These are phyloP conservation scores for Ogataea corticis DNA, from an alignment of 805 yeast genomes.

Conservation along the genomic window DNA sequence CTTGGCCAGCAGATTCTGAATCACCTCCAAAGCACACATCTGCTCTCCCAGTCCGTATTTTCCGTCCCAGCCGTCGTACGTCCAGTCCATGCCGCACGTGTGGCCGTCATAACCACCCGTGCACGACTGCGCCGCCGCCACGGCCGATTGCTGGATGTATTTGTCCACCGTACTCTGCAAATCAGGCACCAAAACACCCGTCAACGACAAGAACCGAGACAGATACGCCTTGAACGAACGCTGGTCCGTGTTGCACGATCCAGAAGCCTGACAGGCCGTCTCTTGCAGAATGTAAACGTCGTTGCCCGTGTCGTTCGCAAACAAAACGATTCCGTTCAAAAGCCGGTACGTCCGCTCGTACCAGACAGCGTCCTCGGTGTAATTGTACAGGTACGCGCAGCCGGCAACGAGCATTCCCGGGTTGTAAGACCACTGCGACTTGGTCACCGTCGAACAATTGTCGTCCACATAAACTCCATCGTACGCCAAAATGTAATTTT, in stretches of 20 bases:
- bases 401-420: slow-evolving; percentile 80
- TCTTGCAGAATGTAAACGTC: slow-evolving; percentile 61
- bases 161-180: slow-evolving; percentile 39
- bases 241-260: slow-evolving; percentile 80
- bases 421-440: slow-evolving; percentile 82
- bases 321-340: slow-evolving; percentile 53
- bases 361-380: slow-evolving; percentile 71
- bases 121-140: slow-evolving; percentile 77
- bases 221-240: slow-evolving; percentile 89
- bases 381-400: slow-evolving; percentile 75
- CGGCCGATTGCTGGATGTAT: slow-evolving; percentile 49
- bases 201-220: slow-evolving; percentile 69
- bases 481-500: slow-evolving; percentile 50
- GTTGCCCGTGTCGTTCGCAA: slow-evolving; percentile 46
- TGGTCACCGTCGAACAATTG: slow-evolving; percentile 63
- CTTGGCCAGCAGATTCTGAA: slow-evolving; percentile 45
- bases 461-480: slow-evolving; percentile 64
- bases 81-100: slow-evolving; percentile 84
- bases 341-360: slow-evolving; percentile 55
- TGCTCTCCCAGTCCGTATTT: slow-evolving; percentile 83
- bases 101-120: slow-evolving; percentile 83
- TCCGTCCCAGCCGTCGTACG: slow-evolving; percentile 60
- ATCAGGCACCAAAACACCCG: slow-evolving; percentile 70
- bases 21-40: slow-evolving; percentile 64
- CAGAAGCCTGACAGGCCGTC: slow-evolving; percentile 72